These are phyloP conservation scores for Ricinus communis DNA, from an alignment of 345 rosid genomes.

Conservation along the genomic window DNA sequence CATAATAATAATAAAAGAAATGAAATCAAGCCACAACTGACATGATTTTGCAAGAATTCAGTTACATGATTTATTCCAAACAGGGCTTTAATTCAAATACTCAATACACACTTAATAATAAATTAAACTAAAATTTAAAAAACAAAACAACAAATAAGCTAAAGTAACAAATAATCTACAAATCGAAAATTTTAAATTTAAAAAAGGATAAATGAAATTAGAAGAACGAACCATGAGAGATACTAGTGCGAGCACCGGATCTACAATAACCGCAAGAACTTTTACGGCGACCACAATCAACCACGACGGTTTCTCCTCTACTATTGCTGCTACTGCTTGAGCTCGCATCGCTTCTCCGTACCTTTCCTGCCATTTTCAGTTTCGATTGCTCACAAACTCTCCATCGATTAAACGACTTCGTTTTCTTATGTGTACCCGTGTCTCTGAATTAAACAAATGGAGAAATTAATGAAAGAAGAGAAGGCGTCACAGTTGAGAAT, in stretches of 20 bases:
- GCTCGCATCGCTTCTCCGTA: slow-evolving; percentile 61
- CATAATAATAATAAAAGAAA: no score
- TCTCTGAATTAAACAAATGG: background rate
- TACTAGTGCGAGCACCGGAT: slow-evolving; percentile 47
- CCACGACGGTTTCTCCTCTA: slow-evolving; percentile 56
- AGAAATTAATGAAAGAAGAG: no score
- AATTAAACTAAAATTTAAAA: background rate
- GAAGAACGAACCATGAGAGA: slow-evolving; percentile 75
- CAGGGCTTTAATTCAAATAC: no score
- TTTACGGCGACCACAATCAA: slow-evolving; percentile 48
- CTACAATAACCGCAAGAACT: slow-evolving; percentile 79
- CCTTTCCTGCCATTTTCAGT: slow-evolving; percentile 40
- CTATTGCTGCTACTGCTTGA: slow-evolving; percentile 45
- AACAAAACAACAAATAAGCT: background rate
- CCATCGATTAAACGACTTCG: background rate
- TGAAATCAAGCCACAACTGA: background rate
- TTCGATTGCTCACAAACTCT: background rate
- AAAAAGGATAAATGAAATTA: background rate
- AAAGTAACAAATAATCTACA: background rate
- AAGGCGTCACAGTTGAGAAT: background rate
- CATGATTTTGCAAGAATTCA: background rate
- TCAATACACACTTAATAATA: no score
- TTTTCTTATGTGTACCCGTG: background rate
- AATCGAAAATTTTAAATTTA: no score
- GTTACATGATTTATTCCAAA: no score